A percentile compares a stretch with the other conserved stretches of the same genome.
phyloP scores from a whole-genome alignment of 495 filamentous ascomycete genomes.

The Collariella sp. region DNA sequence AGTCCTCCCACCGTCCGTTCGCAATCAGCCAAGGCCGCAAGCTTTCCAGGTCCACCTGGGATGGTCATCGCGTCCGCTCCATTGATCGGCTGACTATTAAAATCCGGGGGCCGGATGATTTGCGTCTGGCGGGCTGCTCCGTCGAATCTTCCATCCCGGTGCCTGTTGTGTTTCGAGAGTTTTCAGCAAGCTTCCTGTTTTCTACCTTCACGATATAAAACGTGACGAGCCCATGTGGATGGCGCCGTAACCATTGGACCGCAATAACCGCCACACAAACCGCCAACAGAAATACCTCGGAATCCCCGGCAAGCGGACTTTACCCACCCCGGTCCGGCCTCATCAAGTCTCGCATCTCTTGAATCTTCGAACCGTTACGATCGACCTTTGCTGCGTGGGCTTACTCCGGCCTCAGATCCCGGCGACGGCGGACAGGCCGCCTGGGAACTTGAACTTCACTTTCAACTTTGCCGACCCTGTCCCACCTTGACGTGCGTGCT shows the following conservation, averaged over 20 bases:
- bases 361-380: not conserved
- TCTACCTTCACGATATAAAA: not conserved
- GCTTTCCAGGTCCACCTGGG: not conserved
- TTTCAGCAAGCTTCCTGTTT: not conserved
- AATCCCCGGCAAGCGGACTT: not conserved
- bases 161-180: not conserved
- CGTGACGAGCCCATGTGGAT: not conserved
- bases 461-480: not conserved
- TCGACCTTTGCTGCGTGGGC: not conserved
- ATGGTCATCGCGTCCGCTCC: not conserved
- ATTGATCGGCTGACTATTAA: not conserved
- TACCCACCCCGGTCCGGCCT: not conserved
- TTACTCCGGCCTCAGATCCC: not conserved
- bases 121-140: not conserved
- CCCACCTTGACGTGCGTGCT: not conserved
- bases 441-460: not conserved
- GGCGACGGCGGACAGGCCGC: not conserved
- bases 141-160: not conserved
- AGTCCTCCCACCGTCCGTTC: not conserved
- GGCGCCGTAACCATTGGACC: not conserved
- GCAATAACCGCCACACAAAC: not conserved
- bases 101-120: slow-evolving; percentile 2
- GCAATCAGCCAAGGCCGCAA: not conserved
- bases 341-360: not conserved
- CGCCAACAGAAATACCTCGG: too few species aligned